phyloP scores from a whole-genome alignment of 192 early-diverging fungal species.

The Pilaira anomala region DNA sequence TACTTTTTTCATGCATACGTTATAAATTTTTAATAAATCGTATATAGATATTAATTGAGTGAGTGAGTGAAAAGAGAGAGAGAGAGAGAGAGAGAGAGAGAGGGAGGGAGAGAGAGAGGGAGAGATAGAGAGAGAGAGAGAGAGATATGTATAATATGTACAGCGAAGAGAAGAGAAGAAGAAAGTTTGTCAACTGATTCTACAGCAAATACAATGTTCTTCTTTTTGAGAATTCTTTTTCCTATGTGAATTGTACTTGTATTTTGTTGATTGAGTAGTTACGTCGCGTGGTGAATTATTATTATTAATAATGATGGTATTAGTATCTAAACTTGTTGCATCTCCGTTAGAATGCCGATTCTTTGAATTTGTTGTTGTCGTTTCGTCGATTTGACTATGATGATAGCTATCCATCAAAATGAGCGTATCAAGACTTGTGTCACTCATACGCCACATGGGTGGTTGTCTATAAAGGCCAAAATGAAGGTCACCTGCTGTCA shows the following conservation, averaged over 20 bases:
- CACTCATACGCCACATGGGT: constrained; percentile 22
- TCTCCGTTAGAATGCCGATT: not conserved
- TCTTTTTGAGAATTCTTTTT: constrained; percentile 5
- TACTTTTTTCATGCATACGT: no score
- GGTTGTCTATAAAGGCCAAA: constrained; percentile 33
- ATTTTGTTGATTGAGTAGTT: not conserved
- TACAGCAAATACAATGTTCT: constrained; percentile 9
- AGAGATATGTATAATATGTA: not conserved
- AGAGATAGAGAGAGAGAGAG: no score
- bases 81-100: no score
- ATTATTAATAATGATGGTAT: not conserved
- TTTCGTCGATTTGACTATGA: constrained; percentile 1
- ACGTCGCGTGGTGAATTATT: not conserved
- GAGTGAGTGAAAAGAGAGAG: not conserved
- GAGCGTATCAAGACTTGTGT: constrained; percentile 18
- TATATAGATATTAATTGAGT: no score
- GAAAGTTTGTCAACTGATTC: constrained; percentile 10
- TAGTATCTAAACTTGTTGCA: constrained; percentile 7
- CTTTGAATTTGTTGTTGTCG: not conserved
- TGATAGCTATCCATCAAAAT: constrained; percentile 15
- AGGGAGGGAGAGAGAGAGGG: no score
- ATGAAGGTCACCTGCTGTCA: constrained; percentile 32
- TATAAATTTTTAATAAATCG: no score
- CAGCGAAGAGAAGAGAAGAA: not conserved
- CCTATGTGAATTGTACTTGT: not conserved